Evolutionary conservation across 768 basidiomycete species (phyloP).

Genomic region (Tricholoma sp.): DNA sequence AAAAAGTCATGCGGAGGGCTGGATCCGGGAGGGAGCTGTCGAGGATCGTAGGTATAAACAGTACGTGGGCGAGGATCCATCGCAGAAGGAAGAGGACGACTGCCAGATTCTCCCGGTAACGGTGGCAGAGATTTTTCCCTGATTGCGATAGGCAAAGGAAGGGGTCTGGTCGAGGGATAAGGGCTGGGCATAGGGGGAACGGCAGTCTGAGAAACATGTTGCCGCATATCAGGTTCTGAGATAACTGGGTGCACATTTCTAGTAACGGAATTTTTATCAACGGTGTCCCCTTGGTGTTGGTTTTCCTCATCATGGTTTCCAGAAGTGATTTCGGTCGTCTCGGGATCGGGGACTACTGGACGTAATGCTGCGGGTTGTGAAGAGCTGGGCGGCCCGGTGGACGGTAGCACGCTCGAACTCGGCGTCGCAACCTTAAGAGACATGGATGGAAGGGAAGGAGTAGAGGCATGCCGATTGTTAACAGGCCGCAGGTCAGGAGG

Average conservation of each 20-base stretch:
- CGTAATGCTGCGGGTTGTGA: slow-evolving; percentile 74
- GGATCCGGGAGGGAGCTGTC: slow-evolving; percentile 40
- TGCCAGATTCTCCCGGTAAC: slow-evolving; percentile 50
- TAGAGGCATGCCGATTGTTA: slow-evolving; percentile 57
- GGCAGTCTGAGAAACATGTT: slow-evolving; percentile 31
- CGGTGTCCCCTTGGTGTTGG: slow-evolving; percentile 25
- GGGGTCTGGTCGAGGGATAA: slow-evolving; percentile 10
- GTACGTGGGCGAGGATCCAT: slow-evolving; percentile 58
- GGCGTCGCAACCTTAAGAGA: slow-evolving; percentile 48
- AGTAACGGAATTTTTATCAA: slow-evolving; percentile 24
- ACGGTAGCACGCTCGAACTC: slow-evolving; percentile 26
- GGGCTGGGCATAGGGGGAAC: slow-evolving; percentile 22
- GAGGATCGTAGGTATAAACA: slow-evolving; percentile 56
- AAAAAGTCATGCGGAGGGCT: slow-evolving; percentile 44
- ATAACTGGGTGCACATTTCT: slow-evolving; percentile 48
- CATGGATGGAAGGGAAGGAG: slow-evolving; percentile 61
- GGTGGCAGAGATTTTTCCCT: slow-evolving; percentile 79
- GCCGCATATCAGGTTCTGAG: slow-evolving; percentile 62
- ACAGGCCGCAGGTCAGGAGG: slow-evolving; percentile 36
- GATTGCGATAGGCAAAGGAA: slow-evolving; percentile 21
- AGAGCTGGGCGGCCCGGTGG: slow-evolving; percentile 70
- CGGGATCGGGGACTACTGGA: slow-evolving; percentile 52
- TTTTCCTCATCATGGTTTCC: slow-evolving; percentile 38
- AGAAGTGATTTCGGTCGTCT: slow-evolving; percentile 40
- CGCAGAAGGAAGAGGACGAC: slow-evolving; percentile 29